Conservation (phyloP, 352 stramenopile species). For the Aphanomyces euteiches region DNA sequence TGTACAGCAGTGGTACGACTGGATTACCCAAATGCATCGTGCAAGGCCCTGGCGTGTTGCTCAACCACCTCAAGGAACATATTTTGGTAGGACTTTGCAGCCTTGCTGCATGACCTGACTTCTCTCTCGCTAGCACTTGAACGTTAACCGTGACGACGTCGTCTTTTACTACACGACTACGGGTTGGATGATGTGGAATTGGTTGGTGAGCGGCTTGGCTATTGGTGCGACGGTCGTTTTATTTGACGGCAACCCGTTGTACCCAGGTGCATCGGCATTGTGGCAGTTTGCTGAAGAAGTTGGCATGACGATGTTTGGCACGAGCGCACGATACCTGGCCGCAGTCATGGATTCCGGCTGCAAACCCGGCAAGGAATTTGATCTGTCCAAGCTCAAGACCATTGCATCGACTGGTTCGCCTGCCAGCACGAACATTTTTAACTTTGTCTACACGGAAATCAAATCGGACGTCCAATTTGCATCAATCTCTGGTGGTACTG, state of each 20-base stretch:
- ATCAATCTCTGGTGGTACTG: constrained; percentile 79
- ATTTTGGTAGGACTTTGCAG: constrained; percentile 43
- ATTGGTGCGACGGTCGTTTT: constrained; percentile 69
- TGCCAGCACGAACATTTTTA: constrained; percentile 70
- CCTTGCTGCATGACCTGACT: background rate
- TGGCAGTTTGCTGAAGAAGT: constrained; percentile 60
- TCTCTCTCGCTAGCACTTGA: constrained; percentile 44
- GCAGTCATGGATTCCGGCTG: constrained; percentile 71
- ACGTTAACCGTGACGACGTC: constrained; percentile 56
- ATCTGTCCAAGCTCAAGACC: constrained; percentile 59
- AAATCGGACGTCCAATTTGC: constrained; percentile 74
- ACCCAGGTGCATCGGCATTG: constrained; percentile 46
- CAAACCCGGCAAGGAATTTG: constrained; percentile 52
- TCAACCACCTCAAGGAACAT: constrained; percentile 81
- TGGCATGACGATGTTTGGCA: constrained; percentile 67
- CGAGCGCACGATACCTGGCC: constrained; percentile 65
- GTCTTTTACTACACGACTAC: constrained; percentile 83
- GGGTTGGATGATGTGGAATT: constrained; percentile 89
- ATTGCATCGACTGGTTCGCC: constrained; percentile 73
- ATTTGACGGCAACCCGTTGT: constrained; percentile 74
- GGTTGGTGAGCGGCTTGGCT: constrained; percentile 66
- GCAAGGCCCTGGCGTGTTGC: constrained; percentile 64
- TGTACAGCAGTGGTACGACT: constrained; percentile 85
- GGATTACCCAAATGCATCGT: constrained; percentile 85
- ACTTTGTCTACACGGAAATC: constrained; percentile 72